phyloP scores from a whole-genome alignment of 1,139 yeast genomes.

The Starmera stellimalicola region DNA sequence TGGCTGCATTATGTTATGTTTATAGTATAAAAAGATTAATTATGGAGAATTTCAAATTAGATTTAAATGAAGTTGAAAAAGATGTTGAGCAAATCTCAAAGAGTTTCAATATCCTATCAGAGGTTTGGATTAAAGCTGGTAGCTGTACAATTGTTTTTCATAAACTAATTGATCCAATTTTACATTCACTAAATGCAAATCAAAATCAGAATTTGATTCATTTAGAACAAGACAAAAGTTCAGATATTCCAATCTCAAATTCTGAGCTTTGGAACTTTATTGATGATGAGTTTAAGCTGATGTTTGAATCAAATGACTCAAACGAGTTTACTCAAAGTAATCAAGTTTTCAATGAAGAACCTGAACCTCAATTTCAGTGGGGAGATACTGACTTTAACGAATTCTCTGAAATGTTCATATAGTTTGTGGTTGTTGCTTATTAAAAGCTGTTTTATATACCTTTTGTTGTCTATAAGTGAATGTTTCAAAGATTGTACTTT shows the following conservation, averaged over 20 bases:
- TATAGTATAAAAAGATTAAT: neutral
- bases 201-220: too few species aligned
- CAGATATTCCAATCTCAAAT: too few species aligned
- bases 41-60: neutral
- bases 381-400: neutral
- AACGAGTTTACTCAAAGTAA: neutral
- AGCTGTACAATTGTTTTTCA: neutral
- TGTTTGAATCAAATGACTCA: neutral
- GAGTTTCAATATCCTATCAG: neutral
- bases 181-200: too few species aligned
- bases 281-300: neutral
- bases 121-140: neutral
- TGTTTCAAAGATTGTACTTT: too few species aligned
- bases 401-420: neutral
- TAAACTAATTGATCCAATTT: neutral
- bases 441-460: too few species aligned
- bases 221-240: too few species aligned
- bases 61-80: neutral
- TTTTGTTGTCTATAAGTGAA: too few species aligned
- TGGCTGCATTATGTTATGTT: slow-evolving; percentile 1
- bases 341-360: neutral
- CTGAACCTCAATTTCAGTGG: neutral
- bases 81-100: neutral
- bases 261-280: neutral
- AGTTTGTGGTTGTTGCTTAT: too few species aligned